phyloP scores from a whole-genome alignment of 2,329 filamentous ascomycete species.

The Grosmannia clavigera region DNA sequence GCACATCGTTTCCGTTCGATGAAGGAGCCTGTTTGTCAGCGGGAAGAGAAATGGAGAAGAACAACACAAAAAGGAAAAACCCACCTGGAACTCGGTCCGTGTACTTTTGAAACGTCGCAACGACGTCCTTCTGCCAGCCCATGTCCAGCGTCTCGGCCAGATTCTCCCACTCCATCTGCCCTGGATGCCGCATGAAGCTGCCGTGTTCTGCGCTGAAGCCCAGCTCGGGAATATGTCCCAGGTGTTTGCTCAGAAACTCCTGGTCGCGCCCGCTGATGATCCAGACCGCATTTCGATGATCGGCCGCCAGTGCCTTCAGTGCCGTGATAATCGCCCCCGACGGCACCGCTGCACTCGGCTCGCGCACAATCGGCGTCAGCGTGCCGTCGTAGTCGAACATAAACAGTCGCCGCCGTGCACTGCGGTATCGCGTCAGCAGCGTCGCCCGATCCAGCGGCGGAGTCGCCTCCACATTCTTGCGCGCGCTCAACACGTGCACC shows the following conservation, averaged over 20 bases:
- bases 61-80: too few relatives aligned
- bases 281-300: slow-evolving; percentile 85
- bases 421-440: slow-evolving; percentile 61
- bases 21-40: slow-evolving; percentile 54
- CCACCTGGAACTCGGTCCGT: slow-evolving; percentile 73
- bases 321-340: slow-evolving; percentile 72
- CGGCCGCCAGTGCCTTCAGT: slow-evolving; percentile 64
- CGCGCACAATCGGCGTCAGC: slow-evolving; percentile 85
- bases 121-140: slow-evolving; percentile 80
- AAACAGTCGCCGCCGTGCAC: slow-evolving; percentile 70
- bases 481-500: slow-evolving; percentile 66
- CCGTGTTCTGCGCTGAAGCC: slow-evolving; percentile 97
- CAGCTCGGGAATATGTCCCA: slow-evolving; percentile 79
- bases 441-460: slow-evolving; percentile 67
- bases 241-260: slow-evolving; percentile 76
- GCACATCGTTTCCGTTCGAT: slow-evolving; percentile 92
- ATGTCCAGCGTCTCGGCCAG: slow-evolving; percentile 78
- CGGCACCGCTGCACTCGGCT: slow-evolving; percentile 79
- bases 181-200: slow-evolving; percentile 80
- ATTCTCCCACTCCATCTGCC: slow-evolving; percentile 71
- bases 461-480: slow-evolving; percentile 62
- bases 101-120: slow-evolving; percentile 75
- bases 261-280: slow-evolving; percentile 95
- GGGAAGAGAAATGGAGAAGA: background rate
- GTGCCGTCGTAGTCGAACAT: slow-evolving; percentile 99